Evolutionary conservation across 2,329 filamentous ascomycete genomes (phyloP), one percentile per base, ranked within the genome.

Genomic region (Neodidymelliopsis sp.): DNA sequence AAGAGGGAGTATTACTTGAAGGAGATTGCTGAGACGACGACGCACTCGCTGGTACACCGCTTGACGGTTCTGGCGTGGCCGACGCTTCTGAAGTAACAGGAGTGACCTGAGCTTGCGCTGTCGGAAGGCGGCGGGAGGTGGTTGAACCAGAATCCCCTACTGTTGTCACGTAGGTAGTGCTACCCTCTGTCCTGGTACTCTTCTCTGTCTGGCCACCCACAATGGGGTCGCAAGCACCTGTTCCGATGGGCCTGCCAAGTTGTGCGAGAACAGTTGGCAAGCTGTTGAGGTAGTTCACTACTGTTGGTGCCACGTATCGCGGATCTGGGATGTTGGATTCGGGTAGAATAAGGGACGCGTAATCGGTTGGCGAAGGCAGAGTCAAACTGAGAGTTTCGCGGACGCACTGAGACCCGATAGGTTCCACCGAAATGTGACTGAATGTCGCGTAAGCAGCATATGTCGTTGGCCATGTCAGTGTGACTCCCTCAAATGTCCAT

Each of bases 381-480:
- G 38, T 31, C 20, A 73, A 39, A 1, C 40, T 57, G 0, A 54
- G 22, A 0, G 45, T 64, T 2, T 42, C 27, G n/a, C 33, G 64
- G 2, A 52, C 24, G 34, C 70, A 73, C 15, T 28, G 52, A 16
- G 60, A 54, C 0, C 41, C 54, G 6, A 69, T 16, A 1, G 67
- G 45, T 7, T 53, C 52, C 6, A 70, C 62, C 5, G 53, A 53
- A 4, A 69, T 36, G 18, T 65, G 60, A 16, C 57, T 69, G 39
- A 71, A 72, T 1, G 61, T 61, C 9, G 46, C 53, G 24, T 73
- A 73, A 2, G 58, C 65, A 6, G 61, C 57, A 37, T 73, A 73
- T 0, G 50, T 50, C 1, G 69, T 73, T 1, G 69, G 69, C 11
- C 56, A 72, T 1, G 69, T 72, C 31, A 73, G 33, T 4, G 54